phyloP scores from a whole-genome alignment of 2,329 filamentous ascomycete genomes.

The Aspergillus carbonarius region DNA sequence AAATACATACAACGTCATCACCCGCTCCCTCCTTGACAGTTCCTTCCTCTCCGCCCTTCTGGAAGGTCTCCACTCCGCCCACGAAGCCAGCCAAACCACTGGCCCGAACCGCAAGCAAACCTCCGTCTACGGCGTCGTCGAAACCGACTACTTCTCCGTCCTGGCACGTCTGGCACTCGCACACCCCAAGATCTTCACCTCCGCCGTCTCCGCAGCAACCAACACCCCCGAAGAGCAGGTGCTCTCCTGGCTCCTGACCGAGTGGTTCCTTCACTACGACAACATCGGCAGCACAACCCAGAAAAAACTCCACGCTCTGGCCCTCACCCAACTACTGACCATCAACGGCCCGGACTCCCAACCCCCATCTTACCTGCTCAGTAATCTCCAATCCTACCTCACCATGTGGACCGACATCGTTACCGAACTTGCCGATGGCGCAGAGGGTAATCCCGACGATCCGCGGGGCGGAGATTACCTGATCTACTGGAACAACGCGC shows the following conservation, averaged over 20 bases:
- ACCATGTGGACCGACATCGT: conserved; percentile 49
- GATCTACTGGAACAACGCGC: conserved; percentile 38
- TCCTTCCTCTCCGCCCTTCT: conserved; percentile 65
- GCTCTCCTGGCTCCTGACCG: conserved; percentile 46
- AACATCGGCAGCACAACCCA: conserved; percentile 47
- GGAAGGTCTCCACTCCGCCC: conserved; percentile 64
- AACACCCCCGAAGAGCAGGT: conserved; percentile 34
- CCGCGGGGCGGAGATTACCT: conserved; percentile 41
- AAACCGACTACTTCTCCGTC: conserved; percentile 83
- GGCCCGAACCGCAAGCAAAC: conserved; percentile 72
- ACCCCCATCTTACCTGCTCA: conserved; percentile 42
- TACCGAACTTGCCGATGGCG: conserved; percentile 45
- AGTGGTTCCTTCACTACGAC: conserved; percentile 52
- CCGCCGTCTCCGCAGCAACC: conserved; percentile 45
- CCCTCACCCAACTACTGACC: conserved; percentile 46
- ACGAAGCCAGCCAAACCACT: conserved; percentile 74
- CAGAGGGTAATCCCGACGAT: conserved; percentile 36
- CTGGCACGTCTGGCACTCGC: conserved; percentile 75
- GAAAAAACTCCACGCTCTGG: conserved; percentile 50
- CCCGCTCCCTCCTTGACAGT: conserved; percentile 63
- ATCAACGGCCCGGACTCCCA: conserved; percentile 36
- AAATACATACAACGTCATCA: conserved; percentile 61
- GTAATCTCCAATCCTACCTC: conserved; percentile 47
- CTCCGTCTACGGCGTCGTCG: conserved; percentile 69
- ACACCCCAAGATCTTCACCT: conserved; percentile 67